Percentiles rank a stretch among this genome's conserved stretches.
Evolutionary conservation across 331 rosid genomes (phyloP).

Genomic region (Pyrus hybrid): DNA sequence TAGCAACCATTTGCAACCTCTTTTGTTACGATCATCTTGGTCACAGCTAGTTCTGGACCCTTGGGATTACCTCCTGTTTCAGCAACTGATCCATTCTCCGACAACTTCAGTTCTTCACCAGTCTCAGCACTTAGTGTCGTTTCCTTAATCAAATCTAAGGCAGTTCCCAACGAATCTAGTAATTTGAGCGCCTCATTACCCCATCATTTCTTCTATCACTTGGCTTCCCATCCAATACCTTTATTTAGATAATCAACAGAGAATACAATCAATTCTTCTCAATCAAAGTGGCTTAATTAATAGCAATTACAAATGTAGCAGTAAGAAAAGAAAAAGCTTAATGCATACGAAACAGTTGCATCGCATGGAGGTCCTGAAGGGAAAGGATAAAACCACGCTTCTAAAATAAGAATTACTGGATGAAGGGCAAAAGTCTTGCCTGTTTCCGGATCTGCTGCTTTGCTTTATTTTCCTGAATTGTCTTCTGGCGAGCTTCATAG

Average conservation of each 20-base stretch:
- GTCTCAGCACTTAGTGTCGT: background rate
- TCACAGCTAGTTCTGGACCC: slow-evolving; percentile 8
- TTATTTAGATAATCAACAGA: background rate
- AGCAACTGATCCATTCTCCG: slow-evolving; percentile 15
- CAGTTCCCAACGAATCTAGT: background rate
- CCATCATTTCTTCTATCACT: background rate
- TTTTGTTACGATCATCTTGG: slow-evolving; percentile 8
- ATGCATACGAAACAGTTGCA: background rate
- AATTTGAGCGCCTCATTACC: background rate
- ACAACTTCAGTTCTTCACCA: slow-evolving; percentile 9
- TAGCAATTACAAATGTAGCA: background rate
- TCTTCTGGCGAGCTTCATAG: slow-evolving; percentile 49
- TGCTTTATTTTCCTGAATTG: slow-evolving; percentile 25
- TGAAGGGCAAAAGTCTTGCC: background rate
- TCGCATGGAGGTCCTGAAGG: background rate
- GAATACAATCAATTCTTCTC: background rate
- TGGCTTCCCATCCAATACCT: slow-evolving; percentile 11
- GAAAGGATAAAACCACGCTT: background rate
- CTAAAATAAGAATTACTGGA: background rate
- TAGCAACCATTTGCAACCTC: slow-evolving; percentile 4
- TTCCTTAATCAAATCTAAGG: background rate
- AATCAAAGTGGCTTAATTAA: background rate
- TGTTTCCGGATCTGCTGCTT: slow-evolving; percentile 1
- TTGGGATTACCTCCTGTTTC: slow-evolving; percentile 20
- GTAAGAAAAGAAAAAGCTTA: background rate